Evolutionary conservation across 2,329 filamentous ascomycete genomes (phyloP).

Genomic region (Microcera coccophila): DNA sequence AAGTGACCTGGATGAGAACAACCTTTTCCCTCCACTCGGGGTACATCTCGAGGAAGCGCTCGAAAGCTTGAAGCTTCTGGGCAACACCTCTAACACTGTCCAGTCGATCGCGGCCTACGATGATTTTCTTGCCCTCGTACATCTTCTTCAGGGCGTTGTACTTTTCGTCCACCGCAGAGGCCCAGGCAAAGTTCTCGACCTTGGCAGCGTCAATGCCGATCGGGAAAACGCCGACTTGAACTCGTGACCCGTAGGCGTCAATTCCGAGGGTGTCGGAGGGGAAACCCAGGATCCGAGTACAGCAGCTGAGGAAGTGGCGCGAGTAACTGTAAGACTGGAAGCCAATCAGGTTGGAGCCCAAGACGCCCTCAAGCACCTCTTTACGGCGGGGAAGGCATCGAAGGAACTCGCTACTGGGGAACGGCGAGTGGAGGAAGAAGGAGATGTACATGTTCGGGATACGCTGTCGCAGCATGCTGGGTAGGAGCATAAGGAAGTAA

Average conservation of each 20-base stretch:
- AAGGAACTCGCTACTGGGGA: constrained; percentile 94
- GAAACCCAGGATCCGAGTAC: constrained; percentile 85
- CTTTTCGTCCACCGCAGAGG: constrained; percentile 64
- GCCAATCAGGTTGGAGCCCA: constrained; percentile 88
- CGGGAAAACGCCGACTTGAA: constrained; percentile 88
- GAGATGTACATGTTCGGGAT: constrained; percentile 88
- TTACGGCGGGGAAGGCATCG: constrained; percentile 84
- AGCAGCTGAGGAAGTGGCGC: constrained; percentile 90
- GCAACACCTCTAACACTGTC: constrained; percentile 89
- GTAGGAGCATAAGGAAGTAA: constrained; percentile 87
- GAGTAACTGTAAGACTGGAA: constrained; percentile 97
- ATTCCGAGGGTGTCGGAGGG: constrained; percentile 81
- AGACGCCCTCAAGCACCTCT: constrained; percentile 82
- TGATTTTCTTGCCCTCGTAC: constrained; percentile 88
- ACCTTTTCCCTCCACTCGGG: constrained; percentile 91
- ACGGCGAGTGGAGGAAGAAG: constrained; percentile 91
- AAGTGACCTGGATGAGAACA: constrained; percentile 92
- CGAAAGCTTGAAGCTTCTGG: constrained; percentile 94
- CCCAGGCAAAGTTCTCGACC: constrained; percentile 72
- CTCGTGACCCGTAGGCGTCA: constrained; percentile 82
- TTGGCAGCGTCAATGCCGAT: constrained; percentile 89
- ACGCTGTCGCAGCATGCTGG: constrained; percentile 80
- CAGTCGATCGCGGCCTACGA: constrained; percentile 89
- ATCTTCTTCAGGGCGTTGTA: constrained; percentile 69
- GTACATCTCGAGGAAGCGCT: constrained; percentile 84